Percentiles rank a stretch among this genome's conserved stretches.
These are phyloP conservation scores for Arachis hypogaea DNA, from an alignment of 306 rosid species.

Conservation along the genomic window DNA sequence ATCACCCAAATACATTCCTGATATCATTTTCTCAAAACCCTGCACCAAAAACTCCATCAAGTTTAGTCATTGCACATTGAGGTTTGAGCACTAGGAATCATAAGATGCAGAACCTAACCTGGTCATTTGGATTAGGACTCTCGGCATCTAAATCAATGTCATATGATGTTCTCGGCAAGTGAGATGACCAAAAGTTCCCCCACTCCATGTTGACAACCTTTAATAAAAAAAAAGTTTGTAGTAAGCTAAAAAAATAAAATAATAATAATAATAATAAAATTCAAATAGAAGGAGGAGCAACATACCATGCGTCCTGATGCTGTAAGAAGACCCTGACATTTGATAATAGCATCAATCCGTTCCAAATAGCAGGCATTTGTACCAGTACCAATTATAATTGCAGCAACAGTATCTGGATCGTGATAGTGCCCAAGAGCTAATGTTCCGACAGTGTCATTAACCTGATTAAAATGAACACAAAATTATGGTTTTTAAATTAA, in stretches of 20 bases:
- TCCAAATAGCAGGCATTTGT: slow-evolving; percentile 95
- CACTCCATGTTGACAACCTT: slow-evolving; percentile 96
- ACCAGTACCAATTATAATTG: slow-evolving; percentile 88
- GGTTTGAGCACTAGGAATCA: neutral
- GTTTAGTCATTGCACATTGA: slow-evolving; percentile 34
- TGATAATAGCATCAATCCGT: slow-evolving; percentile 86
- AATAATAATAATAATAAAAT: slow-evolving; percentile 10
- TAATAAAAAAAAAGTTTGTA: slow-evolving; percentile 3
- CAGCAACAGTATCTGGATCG: slow-evolving; percentile 88
- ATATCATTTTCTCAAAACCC: slow-evolving; percentile 97
- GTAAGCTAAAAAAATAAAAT: slow-evolving; percentile 9
- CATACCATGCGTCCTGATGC: slow-evolving; percentile 84
- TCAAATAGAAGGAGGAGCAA: slow-evolving; percentile 4
- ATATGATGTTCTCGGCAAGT: slow-evolving; percentile 84
- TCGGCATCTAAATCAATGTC: slow-evolving; percentile 82
- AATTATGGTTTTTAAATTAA: slow-evolving; percentile 1
- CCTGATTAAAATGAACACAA: slow-evolving; percentile 51
- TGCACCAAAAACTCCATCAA: slow-evolving; percentile 43
- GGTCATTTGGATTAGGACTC: slow-evolving; percentile 93
- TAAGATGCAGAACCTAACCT: slow-evolving; percentile 51
- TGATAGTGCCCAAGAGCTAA: slow-evolving; percentile 90
- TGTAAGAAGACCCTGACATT: slow-evolving; percentile 82
- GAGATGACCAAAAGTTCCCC: slow-evolving; percentile 95
- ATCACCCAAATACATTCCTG: slow-evolving; percentile 97
- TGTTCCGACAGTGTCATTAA: slow-evolving; percentile 91